Conservation (phyloP, 768 basidiomycete species). For the Leccinum subgranulosum region DNA sequence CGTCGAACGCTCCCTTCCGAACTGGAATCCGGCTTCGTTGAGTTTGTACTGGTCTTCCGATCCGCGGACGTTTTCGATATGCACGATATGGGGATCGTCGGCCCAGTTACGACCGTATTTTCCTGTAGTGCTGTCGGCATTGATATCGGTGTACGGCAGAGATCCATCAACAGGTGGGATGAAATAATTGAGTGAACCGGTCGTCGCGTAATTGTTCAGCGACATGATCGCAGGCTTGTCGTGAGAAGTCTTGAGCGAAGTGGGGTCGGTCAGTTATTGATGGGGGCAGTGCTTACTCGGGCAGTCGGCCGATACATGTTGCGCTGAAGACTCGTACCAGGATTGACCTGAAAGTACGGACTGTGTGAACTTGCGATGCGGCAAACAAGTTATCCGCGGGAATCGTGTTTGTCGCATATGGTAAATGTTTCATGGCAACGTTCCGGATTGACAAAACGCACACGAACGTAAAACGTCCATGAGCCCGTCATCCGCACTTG, state of each 20-base stretch:
- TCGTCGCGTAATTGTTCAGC: conserved; percentile 15
- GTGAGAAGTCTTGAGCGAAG: not conserved
- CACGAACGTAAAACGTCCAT: no score
- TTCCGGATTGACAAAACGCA: no score
- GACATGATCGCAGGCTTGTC: conserved; percentile 6
- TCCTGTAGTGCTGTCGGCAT: conserved; percentile 16
- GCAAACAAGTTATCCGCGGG: not conserved
- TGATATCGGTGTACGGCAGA: conserved; percentile 15
- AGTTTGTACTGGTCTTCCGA: conserved; percentile 32
- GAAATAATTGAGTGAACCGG: conserved; percentile 17
- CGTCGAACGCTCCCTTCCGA: conserved; percentile 20
- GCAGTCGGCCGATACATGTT: not conserved
- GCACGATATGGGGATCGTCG: conserved; percentile 8
- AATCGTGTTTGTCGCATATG: no score
- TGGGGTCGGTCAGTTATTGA: not conserved
- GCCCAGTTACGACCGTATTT: conserved; percentile 20
- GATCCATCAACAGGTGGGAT: conserved; percentile 19
- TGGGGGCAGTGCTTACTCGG: not conserved
- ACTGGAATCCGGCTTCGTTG: conserved; percentile 37
- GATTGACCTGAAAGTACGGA: no score
- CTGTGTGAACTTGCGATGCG: not conserved
- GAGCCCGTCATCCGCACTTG: no score
- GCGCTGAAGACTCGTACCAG: not conserved
- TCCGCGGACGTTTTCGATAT: conserved; percentile 34
- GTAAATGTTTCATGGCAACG: no score